phyloP scores from a whole-genome alignment of 495 filamentous ascomycete genomes.

The Neurospora tetrasperma region DNA sequence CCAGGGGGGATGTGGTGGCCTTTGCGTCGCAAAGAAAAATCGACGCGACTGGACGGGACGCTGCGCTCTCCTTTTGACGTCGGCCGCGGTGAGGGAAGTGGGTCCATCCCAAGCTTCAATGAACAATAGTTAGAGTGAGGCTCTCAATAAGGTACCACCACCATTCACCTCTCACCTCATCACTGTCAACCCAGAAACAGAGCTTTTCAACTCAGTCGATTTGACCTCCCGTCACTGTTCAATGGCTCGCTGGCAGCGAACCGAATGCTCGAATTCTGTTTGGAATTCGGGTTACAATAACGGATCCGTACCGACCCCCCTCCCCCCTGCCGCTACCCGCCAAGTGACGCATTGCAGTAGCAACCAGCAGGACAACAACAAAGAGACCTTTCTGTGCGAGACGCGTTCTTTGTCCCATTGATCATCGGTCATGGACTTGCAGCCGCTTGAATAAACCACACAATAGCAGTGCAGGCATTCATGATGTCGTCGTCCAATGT shows the following conservation, averaged over 20 bases:
- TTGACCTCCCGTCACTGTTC: neutral
- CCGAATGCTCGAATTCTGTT: neutral
- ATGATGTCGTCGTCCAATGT: neutral
- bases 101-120: neutral
- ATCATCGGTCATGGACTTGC: neutral
- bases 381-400: neutral
- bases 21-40: neutral
- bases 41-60: neutral
- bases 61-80: neutral
- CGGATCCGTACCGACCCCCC: neutral
- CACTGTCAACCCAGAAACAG: neutral
- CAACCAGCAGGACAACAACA: neutral
- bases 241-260: neutral
- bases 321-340: neutral
- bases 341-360: neutral
- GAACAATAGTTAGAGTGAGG: neutral
- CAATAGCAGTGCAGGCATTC: neutral
- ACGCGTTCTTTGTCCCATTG: neutral
- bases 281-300: neutral
- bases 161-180: neutral
- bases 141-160: neutral
- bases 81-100: neutral
- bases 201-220: neutral
- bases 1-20: neutral
- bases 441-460: neutral